A percentile compares a stretch with the other conserved stretches of the same genome.
phyloP scores from a whole-genome alignment of 352 stramenopile genomes.

The Halophytophthora polymorphica region DNA sequence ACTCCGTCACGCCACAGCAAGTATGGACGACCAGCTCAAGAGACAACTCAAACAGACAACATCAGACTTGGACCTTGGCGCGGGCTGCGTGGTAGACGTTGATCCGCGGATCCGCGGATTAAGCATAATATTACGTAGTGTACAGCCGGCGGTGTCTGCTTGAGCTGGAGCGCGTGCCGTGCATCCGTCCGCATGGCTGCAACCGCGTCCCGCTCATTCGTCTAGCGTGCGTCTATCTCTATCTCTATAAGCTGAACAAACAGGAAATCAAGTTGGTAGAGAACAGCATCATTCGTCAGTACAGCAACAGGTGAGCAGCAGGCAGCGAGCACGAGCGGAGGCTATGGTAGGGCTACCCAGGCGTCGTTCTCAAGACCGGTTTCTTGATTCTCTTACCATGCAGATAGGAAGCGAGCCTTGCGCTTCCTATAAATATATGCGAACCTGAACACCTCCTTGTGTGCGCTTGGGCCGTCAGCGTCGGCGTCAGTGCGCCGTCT shows the following conservation, averaged over 20 bases:
- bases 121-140: conserved; percentile 29
- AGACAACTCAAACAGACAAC: too few relatives aligned
- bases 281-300: conserved; percentile 19
- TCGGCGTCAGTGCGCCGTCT: too few relatives aligned
- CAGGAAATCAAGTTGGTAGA: conserved; percentile 8
- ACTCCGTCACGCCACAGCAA: conserved; percentile 8
- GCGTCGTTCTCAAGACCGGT: conserved; percentile 23
- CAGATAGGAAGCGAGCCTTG: conserved; percentile 30
- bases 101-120: too few relatives aligned
- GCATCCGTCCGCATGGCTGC: too few relatives aligned
- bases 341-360: too few relatives aligned
- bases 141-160: conserved; percentile 18
- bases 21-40: too few relatives aligned
- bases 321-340: conserved; percentile 6
- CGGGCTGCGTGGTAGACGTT: too few relatives aligned
- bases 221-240: conserved; percentile 28
- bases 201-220: conserved; percentile 15
- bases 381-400: conserved; percentile 41
- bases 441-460: conserved; percentile 32
- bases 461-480: too few relatives aligned
- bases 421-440: conserved; percentile 56
- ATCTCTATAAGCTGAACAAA: conserved; percentile 13
- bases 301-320: conserved; percentile 6
- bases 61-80: too few relatives aligned
- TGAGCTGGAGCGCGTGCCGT: too few relatives aligned